Conservation (phyloP, 192 early-diverging fungal species). For the Entrophospora sp. region DNA sequence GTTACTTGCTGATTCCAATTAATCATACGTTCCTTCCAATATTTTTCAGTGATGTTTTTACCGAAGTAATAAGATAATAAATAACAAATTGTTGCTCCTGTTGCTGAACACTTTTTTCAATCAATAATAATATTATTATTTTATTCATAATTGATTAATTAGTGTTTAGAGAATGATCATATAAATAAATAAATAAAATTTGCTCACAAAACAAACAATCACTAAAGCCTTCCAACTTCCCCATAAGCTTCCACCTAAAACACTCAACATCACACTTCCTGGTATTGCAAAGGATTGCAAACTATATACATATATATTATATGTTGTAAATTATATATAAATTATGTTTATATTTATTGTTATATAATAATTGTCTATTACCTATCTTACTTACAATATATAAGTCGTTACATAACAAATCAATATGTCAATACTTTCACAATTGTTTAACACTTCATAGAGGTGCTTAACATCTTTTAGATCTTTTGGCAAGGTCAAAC, state of each 20-base stretch:
- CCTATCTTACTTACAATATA: conserved; percentile 7
- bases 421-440: background rate
- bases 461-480: conserved; percentile 8
- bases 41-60: conserved; percentile 34
- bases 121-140: background rate
- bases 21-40: conserved; percentile 36
- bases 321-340: background rate
- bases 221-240: conserved; percentile 42
- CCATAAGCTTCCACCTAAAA: conserved; percentile 48
- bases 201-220: conserved; percentile 34
- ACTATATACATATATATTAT: conserved; percentile 16
- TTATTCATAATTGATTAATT: background rate
- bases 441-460: background rate
- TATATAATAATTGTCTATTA: background rate
- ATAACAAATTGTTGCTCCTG: conserved; percentile 43
- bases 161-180: background rate
- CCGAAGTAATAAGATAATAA: conserved; percentile 43
- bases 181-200: background rate
- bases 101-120: conserved; percentile 30
- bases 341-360: background rate
- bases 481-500: background rate
- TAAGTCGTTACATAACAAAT: conserved; percentile 10
- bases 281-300: conserved; percentile 53
- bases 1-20: conserved; percentile 42
- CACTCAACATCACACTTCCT: conserved; percentile 48